A percentile compares a stretch with the other conserved stretches of the same genome.
phyloP scores from a whole-genome alignment of 1,284 basidiomycete species.

The Papiliotrema laurentii region DNA sequence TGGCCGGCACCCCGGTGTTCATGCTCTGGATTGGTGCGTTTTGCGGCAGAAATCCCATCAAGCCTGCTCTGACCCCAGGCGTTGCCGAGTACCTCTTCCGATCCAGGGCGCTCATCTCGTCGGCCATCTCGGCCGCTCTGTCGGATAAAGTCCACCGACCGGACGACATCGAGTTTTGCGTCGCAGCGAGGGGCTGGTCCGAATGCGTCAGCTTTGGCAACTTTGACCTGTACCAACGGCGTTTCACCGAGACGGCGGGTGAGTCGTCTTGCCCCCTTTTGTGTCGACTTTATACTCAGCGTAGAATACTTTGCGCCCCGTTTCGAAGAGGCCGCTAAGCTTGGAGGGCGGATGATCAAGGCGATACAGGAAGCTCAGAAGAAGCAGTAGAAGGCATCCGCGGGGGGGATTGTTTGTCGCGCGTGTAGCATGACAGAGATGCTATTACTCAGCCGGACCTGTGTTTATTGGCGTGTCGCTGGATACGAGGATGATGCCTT shows the following conservation, averaged over 20 bases:
- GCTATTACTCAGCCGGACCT: too few relatives aligned
- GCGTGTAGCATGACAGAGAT: too few relatives aligned
- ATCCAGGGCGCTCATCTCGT: constrained; percentile 58
- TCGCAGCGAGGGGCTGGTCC: constrained; percentile 94
- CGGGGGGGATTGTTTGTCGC: too few relatives aligned
- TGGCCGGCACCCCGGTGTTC: constrained; percentile 95
- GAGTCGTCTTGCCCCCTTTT: constrained; percentile 13
- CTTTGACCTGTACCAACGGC: constrained; percentile 78
- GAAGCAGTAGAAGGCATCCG: constrained; percentile 1
- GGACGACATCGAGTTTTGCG: constrained; percentile 89
- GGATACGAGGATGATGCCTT: too few relatives aligned
- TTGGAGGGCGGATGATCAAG: constrained; percentile 88
- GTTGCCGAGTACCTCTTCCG: constrained; percentile 95
- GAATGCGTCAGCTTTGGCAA: constrained; percentile 89
- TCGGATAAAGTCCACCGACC: constrained; percentile 76
- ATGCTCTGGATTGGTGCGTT: constrained; percentile 78
- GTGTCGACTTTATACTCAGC: neutral
- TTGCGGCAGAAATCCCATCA: neutral
- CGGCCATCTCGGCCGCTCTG: constrained; percentile 71
- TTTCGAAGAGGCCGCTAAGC: constrained; percentile 77
- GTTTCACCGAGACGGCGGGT: constrained; percentile 74
- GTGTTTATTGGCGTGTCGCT: too few relatives aligned
- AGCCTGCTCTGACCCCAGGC: constrained; percentile 42
- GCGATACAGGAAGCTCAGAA: constrained; percentile 55
- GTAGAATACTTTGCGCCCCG: constrained; percentile 74